Evolutionary conservation across 2,329 filamentous ascomycete species (phyloP).

Genomic region (Chalaropsis thielavioides): DNA sequence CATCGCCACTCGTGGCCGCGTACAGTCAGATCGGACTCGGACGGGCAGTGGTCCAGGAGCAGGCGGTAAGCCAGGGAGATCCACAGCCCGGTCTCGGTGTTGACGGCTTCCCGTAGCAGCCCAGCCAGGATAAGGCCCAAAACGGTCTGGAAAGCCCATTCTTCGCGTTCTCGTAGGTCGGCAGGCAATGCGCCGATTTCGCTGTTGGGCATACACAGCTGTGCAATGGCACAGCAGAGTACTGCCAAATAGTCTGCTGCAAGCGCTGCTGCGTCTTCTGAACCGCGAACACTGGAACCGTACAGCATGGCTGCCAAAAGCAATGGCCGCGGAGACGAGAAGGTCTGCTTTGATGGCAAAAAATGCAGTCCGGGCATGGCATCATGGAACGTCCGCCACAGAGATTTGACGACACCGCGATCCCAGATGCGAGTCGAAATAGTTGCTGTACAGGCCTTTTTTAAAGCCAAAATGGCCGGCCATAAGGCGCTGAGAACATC

Average conservation of each 20-base stretch:
- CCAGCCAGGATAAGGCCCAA: constrained; percentile 30
- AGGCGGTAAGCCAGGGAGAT: constrained; percentile 31
- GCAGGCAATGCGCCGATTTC: constrained; percentile 22
- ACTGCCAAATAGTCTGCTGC: constrained; percentile 28
- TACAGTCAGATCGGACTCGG: constrained; percentile 25
- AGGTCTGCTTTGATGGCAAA: constrained; percentile 29
- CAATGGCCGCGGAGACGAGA: constrained; percentile 30
- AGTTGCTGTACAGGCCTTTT: constrained; percentile 21
- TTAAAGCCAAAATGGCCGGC: constrained; percentile 23
- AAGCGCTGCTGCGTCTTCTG: constrained; percentile 25
- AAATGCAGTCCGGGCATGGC: constrained; percentile 33
- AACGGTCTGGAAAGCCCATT: constrained; percentile 31
- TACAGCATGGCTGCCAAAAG: constrained; percentile 32
- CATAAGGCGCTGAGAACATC: constrained; percentile 22
- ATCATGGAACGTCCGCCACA: constrained; percentile 30
- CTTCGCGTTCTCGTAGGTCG: constrained; percentile 22
- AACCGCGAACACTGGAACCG: constrained; percentile 26
- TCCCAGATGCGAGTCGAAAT: constrained; percentile 24
- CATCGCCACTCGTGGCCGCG: constrained; percentile 26
- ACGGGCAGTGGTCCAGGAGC: constrained; percentile 29
- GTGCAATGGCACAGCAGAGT: constrained; percentile 28
- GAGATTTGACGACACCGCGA: constrained; percentile 23
- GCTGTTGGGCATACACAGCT: constrained; percentile 27
- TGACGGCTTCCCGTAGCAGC: constrained; percentile 29
- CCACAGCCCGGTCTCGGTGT: constrained; percentile 30